phyloP scores from a whole-genome alignment of 768 basidiomycete genomes.

The Naganishia vishniacii region DNA sequence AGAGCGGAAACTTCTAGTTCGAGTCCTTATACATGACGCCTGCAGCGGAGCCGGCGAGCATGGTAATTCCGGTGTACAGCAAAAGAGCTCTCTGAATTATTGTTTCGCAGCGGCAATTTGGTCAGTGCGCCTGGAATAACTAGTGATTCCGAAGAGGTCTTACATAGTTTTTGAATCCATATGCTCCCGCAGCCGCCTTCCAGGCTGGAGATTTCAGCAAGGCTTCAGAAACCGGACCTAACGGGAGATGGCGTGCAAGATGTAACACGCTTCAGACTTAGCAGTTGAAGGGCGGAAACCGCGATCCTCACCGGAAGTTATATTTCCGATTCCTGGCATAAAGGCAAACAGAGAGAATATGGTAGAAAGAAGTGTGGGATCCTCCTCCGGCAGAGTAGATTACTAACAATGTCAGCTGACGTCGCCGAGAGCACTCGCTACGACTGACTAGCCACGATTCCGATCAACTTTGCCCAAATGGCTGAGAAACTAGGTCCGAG shows the following conservation, averaged over 20 bases:
- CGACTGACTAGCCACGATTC: constrained; percentile 36
- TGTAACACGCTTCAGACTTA: background rate
- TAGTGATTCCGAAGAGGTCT: constrained; percentile 2
- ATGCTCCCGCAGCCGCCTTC: constrained; percentile 35
- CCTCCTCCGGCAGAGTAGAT: constrained; percentile 34
- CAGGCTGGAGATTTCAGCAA: constrained; percentile 33
- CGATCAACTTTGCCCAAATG: constrained; percentile 40
- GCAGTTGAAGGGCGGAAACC: background rate
- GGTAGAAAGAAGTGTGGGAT: constrained; percentile 30
- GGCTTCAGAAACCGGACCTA: constrained; percentile 40
- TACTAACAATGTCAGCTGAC: too few relatives aligned
- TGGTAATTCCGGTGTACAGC: constrained; percentile 36
- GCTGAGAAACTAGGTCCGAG: constrained; percentile 37
- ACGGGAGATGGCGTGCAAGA: background rate
- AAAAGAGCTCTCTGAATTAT: constrained; percentile 36
- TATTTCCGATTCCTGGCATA: constrained; percentile 39
- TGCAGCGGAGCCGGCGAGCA: constrained; percentile 28
- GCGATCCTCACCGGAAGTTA: constrained; percentile 34
- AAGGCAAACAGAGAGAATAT: constrained; percentile 39
- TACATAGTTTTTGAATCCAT: constrained; percentile 42
- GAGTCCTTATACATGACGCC: constrained; percentile 9
- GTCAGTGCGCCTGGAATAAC: too few relatives aligned
- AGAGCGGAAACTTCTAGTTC: background rate
- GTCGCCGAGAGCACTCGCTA: too few relatives aligned
- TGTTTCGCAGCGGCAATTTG: too few relatives aligned